phyloP scores from a whole-genome alignment of 176 grass and related monocot genomes.

The Miscanthus lutarioriparius region DNA sequence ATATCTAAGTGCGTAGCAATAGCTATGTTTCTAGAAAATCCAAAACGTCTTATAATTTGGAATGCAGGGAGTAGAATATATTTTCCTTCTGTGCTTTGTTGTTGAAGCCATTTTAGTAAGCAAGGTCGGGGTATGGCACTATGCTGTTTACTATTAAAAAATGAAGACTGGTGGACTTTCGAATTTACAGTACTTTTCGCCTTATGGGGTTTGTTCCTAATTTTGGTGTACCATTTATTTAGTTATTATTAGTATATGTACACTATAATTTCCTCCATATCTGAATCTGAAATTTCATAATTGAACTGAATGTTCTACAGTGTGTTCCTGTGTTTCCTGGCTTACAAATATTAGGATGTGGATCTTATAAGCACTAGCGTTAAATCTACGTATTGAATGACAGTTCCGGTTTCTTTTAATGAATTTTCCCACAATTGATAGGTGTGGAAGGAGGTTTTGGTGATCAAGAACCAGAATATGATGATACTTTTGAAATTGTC shows the following conservation, averaged over 20 bases:
- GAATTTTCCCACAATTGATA: constrained; percentile 38
- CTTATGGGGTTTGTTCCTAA: neutral
- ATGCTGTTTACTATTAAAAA: neutral
- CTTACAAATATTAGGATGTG: neutral
- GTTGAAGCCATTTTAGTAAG: neutral
- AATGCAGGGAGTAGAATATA: neutral
- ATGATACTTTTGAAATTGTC: constrained; percentile 64
- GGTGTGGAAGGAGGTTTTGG: constrained; percentile 90
- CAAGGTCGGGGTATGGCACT: neutral
- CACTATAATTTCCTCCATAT: neutral
- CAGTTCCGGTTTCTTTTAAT: neutral
- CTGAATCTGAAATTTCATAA: neutral
- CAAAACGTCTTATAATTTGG: too few relatives aligned
- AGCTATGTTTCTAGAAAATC: too few relatives aligned
- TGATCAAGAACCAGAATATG: constrained; percentile 92
- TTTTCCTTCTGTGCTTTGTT: neutral
- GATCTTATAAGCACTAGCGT: neutral
- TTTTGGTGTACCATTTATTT: neutral
- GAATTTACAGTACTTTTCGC: neutral
- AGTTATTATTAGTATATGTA: neutral
- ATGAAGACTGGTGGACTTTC: neutral
- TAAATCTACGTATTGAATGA: neutral
- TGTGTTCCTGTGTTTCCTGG: constrained; percentile 6
- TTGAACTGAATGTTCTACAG: neutral
- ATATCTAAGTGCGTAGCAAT: too few relatives aligned